Evolutionary conservation across 805 yeast species (phyloP).

Genomic region (Wickerhamiella sergipiensis): DNA sequence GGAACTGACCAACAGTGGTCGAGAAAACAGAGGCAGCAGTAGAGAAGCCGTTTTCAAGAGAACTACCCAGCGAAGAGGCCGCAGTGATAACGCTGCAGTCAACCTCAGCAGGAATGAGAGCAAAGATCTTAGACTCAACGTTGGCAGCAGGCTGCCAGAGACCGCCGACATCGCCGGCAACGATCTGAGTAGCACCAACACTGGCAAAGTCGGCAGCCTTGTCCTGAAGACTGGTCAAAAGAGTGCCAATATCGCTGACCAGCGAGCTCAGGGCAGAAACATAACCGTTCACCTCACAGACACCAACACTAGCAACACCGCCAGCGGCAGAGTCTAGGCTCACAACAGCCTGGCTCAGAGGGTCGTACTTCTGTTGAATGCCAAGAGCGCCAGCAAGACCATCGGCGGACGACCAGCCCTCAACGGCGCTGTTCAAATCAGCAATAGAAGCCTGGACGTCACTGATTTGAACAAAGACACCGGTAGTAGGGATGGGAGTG

Average conservation of each 20-base stretch:
- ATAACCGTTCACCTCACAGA: slow-evolving; percentile 4
- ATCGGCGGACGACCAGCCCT: slow-evolving; percentile 6
- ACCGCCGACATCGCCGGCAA: slow-evolving; percentile 11
- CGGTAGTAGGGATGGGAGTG: neutral
- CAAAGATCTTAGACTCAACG: slow-evolving; percentile 5
- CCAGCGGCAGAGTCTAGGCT: slow-evolving; percentile 3
- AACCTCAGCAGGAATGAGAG: neutral
- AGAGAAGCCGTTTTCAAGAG: neutral
- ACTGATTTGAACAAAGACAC: slow-evolving; percentile 4
- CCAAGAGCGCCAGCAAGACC: slow-evolving; percentile 13
- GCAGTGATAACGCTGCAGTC: neutral
- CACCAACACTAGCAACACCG: slow-evolving; percentile 3
- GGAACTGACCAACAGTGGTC: neutral
- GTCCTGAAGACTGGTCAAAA: slow-evolving; percentile 10
- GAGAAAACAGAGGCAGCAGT: neutral
- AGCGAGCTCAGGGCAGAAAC: slow-evolving; percentile 6
- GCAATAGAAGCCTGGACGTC: slow-evolving; percentile 10
- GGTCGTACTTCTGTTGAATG: slow-evolving; percentile 10
- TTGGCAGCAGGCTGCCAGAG: slow-evolving; percentile 9
- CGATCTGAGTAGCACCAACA: slow-evolving; percentile 14
- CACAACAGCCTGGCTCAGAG: neutral
- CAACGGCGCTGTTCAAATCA: slow-evolving; percentile 9
- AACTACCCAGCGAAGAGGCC: neutral
- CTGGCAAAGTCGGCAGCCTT: slow-evolving; percentile 13
- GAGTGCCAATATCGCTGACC: slow-evolving; percentile 11